Conservation (phyloP, 106 monocot species). For the Allium cepa region DNA sequence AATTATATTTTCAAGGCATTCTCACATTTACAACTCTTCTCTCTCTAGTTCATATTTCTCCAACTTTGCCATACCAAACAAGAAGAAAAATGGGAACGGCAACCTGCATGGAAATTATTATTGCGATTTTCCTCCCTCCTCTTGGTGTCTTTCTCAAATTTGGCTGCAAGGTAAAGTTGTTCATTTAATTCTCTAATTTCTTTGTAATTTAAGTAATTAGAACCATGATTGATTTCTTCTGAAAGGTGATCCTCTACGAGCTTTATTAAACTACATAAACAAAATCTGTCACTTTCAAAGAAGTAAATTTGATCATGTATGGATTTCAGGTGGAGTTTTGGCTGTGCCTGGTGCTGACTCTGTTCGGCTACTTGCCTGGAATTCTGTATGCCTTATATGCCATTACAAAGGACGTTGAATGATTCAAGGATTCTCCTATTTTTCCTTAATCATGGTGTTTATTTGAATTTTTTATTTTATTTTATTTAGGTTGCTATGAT, state of each 20-base stretch:
- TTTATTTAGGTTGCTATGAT: too few relatives aligned
- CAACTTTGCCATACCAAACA: too few relatives aligned
- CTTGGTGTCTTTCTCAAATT: constrained; percentile 18
- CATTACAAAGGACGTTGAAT: not conserved
- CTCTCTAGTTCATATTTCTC: too few relatives aligned
- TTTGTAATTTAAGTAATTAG: too few relatives aligned
- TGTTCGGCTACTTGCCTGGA: constrained; percentile 6
- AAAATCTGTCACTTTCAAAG: not conserved
- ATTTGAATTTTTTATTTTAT: too few relatives aligned
- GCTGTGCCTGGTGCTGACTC: constrained; percentile 1
- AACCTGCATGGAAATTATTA: constrained; percentile 12
- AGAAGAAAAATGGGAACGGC: constrained; percentile 9
- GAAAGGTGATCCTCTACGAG: not conserved
- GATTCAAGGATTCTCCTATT: too few relatives aligned
- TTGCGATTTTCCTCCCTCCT: constrained; percentile 15
- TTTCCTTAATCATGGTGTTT: too few relatives aligned
- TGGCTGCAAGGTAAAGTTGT: constrained; percentile 3
- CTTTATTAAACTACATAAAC: not conserved
- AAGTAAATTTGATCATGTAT: not conserved
- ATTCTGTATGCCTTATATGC: constrained; percentile 1
- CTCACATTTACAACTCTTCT: too few relatives aligned
- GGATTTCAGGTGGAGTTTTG: constrained; percentile 6
- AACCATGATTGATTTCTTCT: not conserved
- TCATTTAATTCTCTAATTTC: too few relatives aligned
- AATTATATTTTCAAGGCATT: too few relatives aligned